phyloP scores from a whole-genome alignment of 2,329 filamentous ascomycete species.

The Trichophyton benhamiae region DNA sequence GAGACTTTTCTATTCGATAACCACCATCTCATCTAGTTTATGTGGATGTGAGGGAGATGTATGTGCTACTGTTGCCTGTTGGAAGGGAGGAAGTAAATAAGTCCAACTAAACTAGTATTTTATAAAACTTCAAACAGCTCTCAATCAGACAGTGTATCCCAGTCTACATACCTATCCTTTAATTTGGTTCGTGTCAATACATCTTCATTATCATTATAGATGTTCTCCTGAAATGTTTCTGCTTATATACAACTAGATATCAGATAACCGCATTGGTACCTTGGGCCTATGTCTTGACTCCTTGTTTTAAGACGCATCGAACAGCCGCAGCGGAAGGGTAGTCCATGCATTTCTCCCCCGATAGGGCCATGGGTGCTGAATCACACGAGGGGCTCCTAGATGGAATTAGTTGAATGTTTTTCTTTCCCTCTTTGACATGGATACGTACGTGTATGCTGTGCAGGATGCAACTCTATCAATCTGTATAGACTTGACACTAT shows the following conservation, averaged over 20 bases:
- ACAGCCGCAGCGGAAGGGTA: neutral
- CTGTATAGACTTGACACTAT: neutral
- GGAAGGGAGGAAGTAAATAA: neutral
- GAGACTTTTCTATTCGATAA: neutral
- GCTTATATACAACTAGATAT: too few species aligned
- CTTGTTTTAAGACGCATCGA: neutral
- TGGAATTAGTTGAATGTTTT: neutral
- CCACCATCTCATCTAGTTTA: neutral
- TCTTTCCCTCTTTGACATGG: neutral
- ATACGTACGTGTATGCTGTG: neutral
- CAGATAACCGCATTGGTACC: neutral
- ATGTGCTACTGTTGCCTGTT: too few species aligned
- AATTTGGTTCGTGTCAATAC: neutral
- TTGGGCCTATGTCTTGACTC: neutral
- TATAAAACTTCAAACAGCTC: neutral
- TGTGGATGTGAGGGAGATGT: neutral
- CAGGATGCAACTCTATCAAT: neutral
- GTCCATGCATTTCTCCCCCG: neutral
- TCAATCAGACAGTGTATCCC: neutral
- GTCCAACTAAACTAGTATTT: neutral
- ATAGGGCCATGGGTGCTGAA: neutral
- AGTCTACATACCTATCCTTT: neutral
- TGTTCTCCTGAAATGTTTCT: too few species aligned
- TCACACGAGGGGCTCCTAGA: neutral
- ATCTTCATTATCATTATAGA: neutral